phyloP scores from a whole-genome alignment of 140 eudicot species.

The Cichorium intybus region DNA sequence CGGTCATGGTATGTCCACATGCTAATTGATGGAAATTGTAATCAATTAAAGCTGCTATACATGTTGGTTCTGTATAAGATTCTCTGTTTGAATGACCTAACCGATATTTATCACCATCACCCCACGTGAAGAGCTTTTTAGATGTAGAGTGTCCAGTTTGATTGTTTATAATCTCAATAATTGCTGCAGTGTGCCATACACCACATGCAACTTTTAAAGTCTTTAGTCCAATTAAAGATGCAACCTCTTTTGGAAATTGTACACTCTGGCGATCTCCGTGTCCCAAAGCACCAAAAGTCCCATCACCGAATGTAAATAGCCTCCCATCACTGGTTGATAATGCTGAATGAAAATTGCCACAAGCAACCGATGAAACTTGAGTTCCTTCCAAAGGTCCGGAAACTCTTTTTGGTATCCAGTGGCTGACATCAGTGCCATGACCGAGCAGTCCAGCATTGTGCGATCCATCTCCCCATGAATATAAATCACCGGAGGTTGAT shows the following conservation, averaged over 20 bases:
- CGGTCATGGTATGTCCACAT: conserved; percentile 69
- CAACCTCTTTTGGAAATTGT: conserved; percentile 62
- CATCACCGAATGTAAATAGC: conserved; percentile 84
- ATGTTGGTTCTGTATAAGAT: conserved; percentile 58
- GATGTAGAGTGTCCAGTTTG: conserved; percentile 34
- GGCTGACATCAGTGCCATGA: conserved; percentile 87
- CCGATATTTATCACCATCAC: conserved; percentile 82
- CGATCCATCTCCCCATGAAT: conserved; percentile 89
- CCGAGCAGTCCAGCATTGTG: conserved; percentile 88
- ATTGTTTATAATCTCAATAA: conserved; percentile 55
- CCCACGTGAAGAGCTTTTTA: conserved; percentile 84
- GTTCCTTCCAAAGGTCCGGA: conserved; percentile 75
- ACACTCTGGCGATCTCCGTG: conserved; percentile 73
- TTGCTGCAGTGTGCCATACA: conserved; percentile 92
- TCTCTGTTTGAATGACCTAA: conserved; percentile 79
- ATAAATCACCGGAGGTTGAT: conserved; percentile 74
- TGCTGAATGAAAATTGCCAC: conserved; percentile 91
- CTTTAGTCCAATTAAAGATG: conserved; percentile 50
- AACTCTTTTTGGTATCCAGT: conserved; percentile 87
- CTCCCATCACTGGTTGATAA: conserved; percentile 49
- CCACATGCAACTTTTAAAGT: conserved; percentile 82
- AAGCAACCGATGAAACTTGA: conserved; percentile 68
- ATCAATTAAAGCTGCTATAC: conserved; percentile 60
- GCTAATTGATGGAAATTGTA: conserved; percentile 78
- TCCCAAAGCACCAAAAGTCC: conserved; percentile 76